These are phyloP conservation scores for Teratosphaeria zuluensis DNA, from an alignment of 2,329 filamentous ascomycete genomes.

Conservation along the genomic window DNA sequence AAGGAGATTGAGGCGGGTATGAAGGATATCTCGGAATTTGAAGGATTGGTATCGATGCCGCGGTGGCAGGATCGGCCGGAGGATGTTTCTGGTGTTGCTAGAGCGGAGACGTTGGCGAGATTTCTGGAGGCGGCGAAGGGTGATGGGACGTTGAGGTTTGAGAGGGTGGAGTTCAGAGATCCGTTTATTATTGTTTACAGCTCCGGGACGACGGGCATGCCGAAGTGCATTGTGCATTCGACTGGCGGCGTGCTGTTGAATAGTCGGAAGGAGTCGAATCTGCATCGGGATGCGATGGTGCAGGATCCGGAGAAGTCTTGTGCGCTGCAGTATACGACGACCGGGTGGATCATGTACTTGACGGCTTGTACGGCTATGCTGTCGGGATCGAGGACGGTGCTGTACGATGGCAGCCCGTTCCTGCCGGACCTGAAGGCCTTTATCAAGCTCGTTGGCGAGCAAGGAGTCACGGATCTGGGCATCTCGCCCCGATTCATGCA, in stretches of 20 bases:
- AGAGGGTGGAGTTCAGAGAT: constrained; percentile 58
- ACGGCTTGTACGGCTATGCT: constrained; percentile 49
- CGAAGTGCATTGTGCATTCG: constrained; percentile 78
- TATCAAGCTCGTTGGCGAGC: constrained; percentile 51
- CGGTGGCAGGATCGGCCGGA: constrained; percentile 50
- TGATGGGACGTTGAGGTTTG: constrained; percentile 41
- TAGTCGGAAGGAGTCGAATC: constrained; percentile 48
- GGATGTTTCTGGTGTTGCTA: constrained; percentile 48
- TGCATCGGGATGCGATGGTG: constrained; percentile 41
- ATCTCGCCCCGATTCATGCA: constrained; percentile 68
- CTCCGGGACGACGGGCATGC: constrained; percentile 66
- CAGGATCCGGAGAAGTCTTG: constrained; percentile 22
- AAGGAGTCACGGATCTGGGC: constrained; percentile 62
- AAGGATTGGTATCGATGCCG: constrained; percentile 55
- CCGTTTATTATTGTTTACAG: constrained; percentile 65
- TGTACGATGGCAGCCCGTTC: constrained; percentile 83
- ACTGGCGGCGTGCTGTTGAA: constrained; percentile 56
- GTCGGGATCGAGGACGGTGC: constrained; percentile 50
- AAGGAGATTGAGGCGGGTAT: constrained; percentile 54
- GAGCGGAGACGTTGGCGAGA: constrained; percentile 32
- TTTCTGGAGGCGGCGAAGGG: constrained; percentile 34
- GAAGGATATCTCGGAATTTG: constrained; percentile 49
- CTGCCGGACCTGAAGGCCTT: constrained; percentile 56
- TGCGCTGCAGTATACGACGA: constrained; percentile 53
- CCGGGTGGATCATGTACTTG: constrained; percentile 86